These are phyloP conservation scores for Cercophora newfieldiana DNA, from an alignment of 495 filamentous ascomycete genomes.

Conservation along the genomic window DNA sequence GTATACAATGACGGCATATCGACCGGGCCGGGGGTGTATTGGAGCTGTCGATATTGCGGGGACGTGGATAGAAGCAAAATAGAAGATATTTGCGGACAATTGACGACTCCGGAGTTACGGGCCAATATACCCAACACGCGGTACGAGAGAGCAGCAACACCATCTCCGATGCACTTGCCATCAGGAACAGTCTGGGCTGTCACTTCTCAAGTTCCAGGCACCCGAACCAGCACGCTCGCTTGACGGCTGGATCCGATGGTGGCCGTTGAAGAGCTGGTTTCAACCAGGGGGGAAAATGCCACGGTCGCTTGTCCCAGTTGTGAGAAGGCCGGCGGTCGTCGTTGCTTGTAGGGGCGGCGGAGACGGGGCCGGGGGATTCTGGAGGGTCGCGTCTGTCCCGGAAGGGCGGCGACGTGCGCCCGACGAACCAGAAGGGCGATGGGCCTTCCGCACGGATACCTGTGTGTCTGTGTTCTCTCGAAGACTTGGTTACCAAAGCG, in stretches of 20 bases:
- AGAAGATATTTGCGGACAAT: not conserved
- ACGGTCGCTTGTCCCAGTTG: conserved; percentile 12
- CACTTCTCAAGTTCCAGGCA: conserved; percentile 10
- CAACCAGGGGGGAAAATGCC: not conserved
- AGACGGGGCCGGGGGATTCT: not conserved
- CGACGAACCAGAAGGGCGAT: conserved; percentile 5
- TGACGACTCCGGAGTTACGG: not conserved
- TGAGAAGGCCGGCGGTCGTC: conserved; percentile 7
- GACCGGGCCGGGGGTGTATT: conserved; percentile 8
- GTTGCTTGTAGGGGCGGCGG: not conserved
- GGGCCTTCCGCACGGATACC: not conserved
- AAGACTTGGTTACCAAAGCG: not conserved
- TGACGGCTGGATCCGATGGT: conserved; percentile 11
- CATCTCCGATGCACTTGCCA: conserved; percentile 21
- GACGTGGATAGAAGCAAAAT: not conserved
- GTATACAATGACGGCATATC: conserved; percentile 21
- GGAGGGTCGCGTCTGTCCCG: not conserved
- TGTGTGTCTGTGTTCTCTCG: conserved; percentile 5
- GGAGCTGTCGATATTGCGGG: not conserved
- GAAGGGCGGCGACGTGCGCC: not conserved
- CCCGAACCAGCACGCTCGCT: conserved; percentile 14
- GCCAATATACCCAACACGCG: conserved; percentile 22
- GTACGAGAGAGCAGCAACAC: conserved; percentile 25
- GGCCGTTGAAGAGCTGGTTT: not conserved
- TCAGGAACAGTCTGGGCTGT: conserved; percentile 8